Evolutionary conservation across 805 yeast genomes (phyloP).

Genomic region (Metschnikowia continentalis): DNA sequence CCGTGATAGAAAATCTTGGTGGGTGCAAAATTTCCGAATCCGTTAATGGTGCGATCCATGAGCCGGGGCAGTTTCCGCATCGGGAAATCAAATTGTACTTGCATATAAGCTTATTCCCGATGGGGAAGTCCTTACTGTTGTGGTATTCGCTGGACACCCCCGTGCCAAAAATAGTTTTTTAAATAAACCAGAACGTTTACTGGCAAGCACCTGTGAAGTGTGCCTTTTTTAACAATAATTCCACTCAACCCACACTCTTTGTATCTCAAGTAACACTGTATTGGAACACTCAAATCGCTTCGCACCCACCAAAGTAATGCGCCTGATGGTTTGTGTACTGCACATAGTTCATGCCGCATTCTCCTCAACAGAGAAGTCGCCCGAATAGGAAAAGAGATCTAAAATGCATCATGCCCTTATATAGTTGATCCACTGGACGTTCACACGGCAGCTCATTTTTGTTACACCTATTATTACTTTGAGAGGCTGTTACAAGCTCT

Average conservation of each 20-base stretch:
- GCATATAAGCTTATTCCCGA: not conserved
- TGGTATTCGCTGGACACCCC: not conserved
- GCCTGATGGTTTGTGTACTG: not conserved
- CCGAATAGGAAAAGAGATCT: constrained; percentile 6
- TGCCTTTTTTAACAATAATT: not conserved
- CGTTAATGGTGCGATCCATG: constrained; percentile 5
- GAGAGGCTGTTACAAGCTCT: not conserved
- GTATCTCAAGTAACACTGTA: not conserved
- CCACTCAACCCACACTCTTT: not conserved
- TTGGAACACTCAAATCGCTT: not conserved
- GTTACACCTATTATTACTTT: not conserved
- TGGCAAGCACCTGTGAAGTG: not conserved
- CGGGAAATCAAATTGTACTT: constrained; percentile 2
- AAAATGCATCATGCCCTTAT: constrained; percentile 1
- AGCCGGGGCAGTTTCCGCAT: constrained; percentile 1
- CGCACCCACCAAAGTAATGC: not conserved
- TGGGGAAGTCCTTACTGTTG: constrained; percentile 1
- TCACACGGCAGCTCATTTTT: not conserved
- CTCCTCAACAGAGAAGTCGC: constrained; percentile 4
- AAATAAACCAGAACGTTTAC: not conserved
- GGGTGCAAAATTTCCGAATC: constrained; percentile 14
- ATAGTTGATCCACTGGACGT: not conserved
- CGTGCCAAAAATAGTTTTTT: not conserved
- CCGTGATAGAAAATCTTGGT: constrained; percentile 1
- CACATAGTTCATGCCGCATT: not conserved